These are phyloP conservation scores for Tylopilus rubrobrunneus DNA, from an alignment of 768 basidiomycete species.

Conservation along the genomic window DNA sequence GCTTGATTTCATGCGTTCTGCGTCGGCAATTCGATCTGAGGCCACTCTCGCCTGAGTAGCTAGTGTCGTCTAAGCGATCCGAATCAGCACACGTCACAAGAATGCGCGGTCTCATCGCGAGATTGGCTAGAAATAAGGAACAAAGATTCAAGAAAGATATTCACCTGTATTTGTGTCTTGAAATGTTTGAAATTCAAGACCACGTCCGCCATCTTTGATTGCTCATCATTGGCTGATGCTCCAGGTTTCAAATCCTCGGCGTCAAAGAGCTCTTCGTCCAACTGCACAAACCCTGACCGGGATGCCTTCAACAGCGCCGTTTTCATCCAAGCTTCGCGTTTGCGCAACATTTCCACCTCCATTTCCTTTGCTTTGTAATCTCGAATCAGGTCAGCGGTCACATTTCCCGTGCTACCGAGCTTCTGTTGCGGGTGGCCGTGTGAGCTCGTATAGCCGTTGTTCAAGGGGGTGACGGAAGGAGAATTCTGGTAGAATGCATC, in stretches of 20 bases:
- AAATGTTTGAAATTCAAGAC: constrained; percentile 84
- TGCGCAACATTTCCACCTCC: constrained; percentile 73
- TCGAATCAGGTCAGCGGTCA: constrained; percentile 69
- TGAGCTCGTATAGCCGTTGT: constrained; percentile 48
- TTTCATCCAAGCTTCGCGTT: constrained; percentile 83
- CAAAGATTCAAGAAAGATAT: constrained; percentile 17
- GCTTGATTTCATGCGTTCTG: constrained; percentile 68
- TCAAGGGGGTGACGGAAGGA: constrained; percentile 39
- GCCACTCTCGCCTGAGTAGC: constrained; percentile 71
- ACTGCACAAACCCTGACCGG: constrained; percentile 71
- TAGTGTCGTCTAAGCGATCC: constrained; percentile 53
- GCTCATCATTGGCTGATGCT: constrained; percentile 37
- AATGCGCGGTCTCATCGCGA: not conserved
- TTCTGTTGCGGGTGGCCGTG: constrained; percentile 33
- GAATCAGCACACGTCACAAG: constrained; percentile 9
- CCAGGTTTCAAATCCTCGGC: constrained; percentile 32
- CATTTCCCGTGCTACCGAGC: constrained; percentile 59
- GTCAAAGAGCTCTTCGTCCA: constrained; percentile 48
- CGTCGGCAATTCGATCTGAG: constrained; percentile 75
- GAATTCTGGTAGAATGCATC: constrained; percentile 56
- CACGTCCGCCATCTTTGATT: constrained; percentile 60
- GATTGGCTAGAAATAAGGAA: not conserved
- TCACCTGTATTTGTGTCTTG: constrained; percentile 80
- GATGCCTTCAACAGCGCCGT: constrained; percentile 72
- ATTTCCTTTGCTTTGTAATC: constrained; percentile 81